Evolutionary conservation across 164 flowering plant genomes (phyloP).

Genomic region (Nymphaea thermarum): DNA sequence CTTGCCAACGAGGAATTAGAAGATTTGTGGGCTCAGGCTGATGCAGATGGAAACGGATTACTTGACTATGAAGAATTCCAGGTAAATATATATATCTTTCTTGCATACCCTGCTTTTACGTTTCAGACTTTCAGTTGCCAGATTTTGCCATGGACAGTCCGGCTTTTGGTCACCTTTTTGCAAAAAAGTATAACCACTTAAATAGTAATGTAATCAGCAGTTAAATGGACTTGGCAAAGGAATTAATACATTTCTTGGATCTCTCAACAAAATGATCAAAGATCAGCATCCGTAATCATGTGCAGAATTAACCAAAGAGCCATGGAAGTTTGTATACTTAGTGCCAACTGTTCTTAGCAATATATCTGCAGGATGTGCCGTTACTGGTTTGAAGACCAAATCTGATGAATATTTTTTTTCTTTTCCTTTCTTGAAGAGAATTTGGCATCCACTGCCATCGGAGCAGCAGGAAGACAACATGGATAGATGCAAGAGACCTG

Average conservation of each 20-base stretch:
- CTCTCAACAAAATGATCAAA: too few species aligned
- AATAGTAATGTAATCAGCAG: too few species aligned
- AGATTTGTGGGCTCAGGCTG: slow-evolving; percentile 87
- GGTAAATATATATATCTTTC: slow-evolving; percentile 29
- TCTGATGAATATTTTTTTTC: too few species aligned
- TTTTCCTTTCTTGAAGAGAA: slow-evolving; percentile 24
- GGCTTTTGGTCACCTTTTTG: too few species aligned
- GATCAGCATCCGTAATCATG: too few species aligned
- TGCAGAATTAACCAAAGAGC: too few species aligned
- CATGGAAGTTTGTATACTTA: not conserved
- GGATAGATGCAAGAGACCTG: not conserved
- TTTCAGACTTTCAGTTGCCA: not conserved
- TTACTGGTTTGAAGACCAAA: too few species aligned
- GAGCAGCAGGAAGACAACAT: slow-evolving; percentile 27
- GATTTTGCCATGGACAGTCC: too few species aligned
- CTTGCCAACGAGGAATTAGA: slow-evolving; percentile 50
- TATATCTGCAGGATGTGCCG: not conserved
- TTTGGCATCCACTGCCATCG: slow-evolving; percentile 55
- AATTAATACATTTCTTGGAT: too few species aligned
- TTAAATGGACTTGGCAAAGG: too few species aligned
- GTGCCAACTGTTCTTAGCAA: not conserved
- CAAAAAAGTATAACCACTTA: not conserved
- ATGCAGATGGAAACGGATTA: slow-evolving; percentile 60
- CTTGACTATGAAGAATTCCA: slow-evolving; percentile 71
- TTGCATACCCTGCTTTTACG: not conserved